Base-by-base conservation (phyloP, 2,329 filamentous ascomycete species). In the Meredithiella fracta region DNA sequence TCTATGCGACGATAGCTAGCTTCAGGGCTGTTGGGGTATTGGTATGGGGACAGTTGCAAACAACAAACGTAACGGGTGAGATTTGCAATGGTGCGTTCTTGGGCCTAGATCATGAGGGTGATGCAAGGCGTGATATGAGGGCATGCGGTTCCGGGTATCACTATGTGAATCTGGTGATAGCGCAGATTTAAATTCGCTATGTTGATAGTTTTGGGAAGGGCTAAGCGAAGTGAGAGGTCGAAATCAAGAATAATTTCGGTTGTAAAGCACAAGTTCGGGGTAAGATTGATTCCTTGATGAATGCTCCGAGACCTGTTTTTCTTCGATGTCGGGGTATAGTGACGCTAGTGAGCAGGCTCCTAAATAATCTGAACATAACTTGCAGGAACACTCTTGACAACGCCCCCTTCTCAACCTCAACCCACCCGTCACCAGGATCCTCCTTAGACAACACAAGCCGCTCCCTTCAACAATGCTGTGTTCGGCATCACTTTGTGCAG, bases 371-470 rank as follows among this genome's bases (percentile, higher is more conserved):
- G 85, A 59, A 97, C 79, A 72, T 97, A 98, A 67, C 88, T 94
- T 38, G 90, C 90, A 49, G 92, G 92, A 55, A 98, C 92, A 67
- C 89, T 95, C 65, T 82, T 90, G 51, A 83, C 87, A 42, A 82
- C 73, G 1, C 90, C 90, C 17, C 89, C 68, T 87, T 89, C 72
- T 97, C 92, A 17, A 98, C 92, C 71, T 97, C 92, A 26, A 83
- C 87, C 92, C 92, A 98, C 0, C 92, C 92, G 70, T 97, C 92
- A 1, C 92, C 92, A 0, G 82, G 78, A 65, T 97, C 91, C 57
- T 86, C 82, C 63, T 83, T 89, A 59, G 96, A 81, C 31, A 98
- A 73, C 40, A 98, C 89, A 64, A 98, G 94, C 53, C 82, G 78
- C 69, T 98, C 92, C 0, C 92, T 68, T 94, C 91, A 0, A 67